These are phyloP conservation scores for Scutellaria minor DNA, from an alignment of 257 asterid species.

Conservation along the genomic window DNA sequence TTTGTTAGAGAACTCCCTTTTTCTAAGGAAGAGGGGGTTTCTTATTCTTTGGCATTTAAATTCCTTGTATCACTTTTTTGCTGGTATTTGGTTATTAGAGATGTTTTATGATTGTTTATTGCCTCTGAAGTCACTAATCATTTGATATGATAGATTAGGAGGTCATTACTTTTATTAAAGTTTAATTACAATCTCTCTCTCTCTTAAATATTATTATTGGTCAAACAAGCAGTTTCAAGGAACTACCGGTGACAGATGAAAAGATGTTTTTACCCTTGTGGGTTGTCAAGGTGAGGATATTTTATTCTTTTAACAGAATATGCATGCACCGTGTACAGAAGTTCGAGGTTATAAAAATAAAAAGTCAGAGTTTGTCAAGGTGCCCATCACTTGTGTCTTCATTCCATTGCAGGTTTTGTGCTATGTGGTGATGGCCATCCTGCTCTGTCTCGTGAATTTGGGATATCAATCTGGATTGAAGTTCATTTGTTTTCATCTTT, in stretches of 20 bases:
- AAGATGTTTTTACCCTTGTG: conserved; percentile 51
- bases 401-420: conserved; percentile 85
- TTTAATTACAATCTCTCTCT: conserved; percentile 43
- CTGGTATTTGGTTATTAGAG: neutral
- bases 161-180: conserved; percentile 28
- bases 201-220: conserved; percentile 61
- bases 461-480: conserved; percentile 85
- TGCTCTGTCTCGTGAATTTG: conserved; percentile 74
- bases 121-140: conserved; percentile 13
- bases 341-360: conserved; percentile 50
- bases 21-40: conserved; percentile 1
- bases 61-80: neutral
- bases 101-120: conserved; percentile 18
- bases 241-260: conserved; percentile 60
- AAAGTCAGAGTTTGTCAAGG: conserved; percentile 57
- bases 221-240: conserved; percentile 67
- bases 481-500: conserved; percentile 51
- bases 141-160: conserved; percentile 26
- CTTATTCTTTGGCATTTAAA: conserved; percentile 12
- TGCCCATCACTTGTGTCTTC: conserved; percentile 92
- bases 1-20: neutral
- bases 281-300: conserved; percentile 77
- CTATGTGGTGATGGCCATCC: conserved; percentile 86
- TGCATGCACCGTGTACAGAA: conserved; percentile 50
- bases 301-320: conserved; percentile 47